These are phyloP conservation scores for Fusarium nurragi DNA, from an alignment of 2,329 filamentous ascomycete species.

Conservation along the genomic window DNA sequence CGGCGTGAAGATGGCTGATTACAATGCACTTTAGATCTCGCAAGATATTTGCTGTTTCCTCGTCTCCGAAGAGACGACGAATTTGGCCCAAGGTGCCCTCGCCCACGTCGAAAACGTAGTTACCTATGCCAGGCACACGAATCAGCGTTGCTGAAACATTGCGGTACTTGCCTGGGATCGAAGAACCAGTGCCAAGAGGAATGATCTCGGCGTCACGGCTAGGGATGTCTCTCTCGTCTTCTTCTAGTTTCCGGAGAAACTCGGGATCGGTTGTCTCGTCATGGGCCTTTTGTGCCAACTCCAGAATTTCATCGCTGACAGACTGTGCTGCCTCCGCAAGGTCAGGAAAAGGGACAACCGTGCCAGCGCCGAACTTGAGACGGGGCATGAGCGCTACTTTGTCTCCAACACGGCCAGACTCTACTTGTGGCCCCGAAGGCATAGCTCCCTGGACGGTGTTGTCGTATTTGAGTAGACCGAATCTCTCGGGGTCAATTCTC, in stretches of 20 bases:
- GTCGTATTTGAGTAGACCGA: constrained; percentile 73
- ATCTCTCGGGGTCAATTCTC: constrained; percentile 77
- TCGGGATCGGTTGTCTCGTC: constrained; percentile 52
- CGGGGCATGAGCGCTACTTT: constrained; percentile 59
- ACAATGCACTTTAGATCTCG: constrained; percentile 82
- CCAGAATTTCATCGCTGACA: constrained; percentile 56
- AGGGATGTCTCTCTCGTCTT: constrained; percentile 71
- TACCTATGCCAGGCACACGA: constrained; percentile 84
- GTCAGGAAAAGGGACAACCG: constrained; percentile 55
- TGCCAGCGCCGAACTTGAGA: constrained; percentile 56
- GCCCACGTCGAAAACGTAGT: constrained; percentile 89
- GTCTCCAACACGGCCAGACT: constrained; percentile 56
- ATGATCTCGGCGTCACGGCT: constrained; percentile 83
- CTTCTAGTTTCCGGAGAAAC: constrained; percentile 60
- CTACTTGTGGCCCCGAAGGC: constrained; percentile 44
- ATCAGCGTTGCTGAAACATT: constrained; percentile 93
- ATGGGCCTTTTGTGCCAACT: constrained; percentile 62
- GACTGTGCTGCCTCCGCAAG: constrained; percentile 59
- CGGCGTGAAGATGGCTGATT: constrained; percentile 95
- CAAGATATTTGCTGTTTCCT: constrained; percentile 76
- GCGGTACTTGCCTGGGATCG: constrained; percentile 89
- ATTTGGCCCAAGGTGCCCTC: constrained; percentile 93
- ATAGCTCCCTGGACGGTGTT: constrained; percentile 53
- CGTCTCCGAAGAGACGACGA: constrained; percentile 73
- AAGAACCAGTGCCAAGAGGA: constrained; percentile 90